Percentiles rank a stretch among this genome's conserved stretches.
Conservation (phyloP, 805 yeast genomes). For the Starmerella vitae region DNA sequence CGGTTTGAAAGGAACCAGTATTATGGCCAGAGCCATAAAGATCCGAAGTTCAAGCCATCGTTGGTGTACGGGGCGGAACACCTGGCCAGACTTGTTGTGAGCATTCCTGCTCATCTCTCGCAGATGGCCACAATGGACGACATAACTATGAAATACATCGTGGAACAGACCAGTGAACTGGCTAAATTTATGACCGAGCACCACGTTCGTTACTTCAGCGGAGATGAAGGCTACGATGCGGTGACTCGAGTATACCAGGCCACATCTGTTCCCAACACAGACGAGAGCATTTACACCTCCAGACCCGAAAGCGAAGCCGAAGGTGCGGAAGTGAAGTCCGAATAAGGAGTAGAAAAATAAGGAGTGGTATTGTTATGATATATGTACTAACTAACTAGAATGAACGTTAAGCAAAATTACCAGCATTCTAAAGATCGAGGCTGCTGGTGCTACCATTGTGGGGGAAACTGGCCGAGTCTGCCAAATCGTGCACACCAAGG, state of each 20-base stretch:
- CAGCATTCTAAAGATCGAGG: no score
- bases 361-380: background rate
- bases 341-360: no score
- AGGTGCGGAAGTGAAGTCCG: no score
- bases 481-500: constrained; percentile 30
- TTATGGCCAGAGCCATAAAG: constrained; percentile 35
- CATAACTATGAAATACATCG: constrained; percentile 46
- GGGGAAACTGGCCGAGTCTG: constrained; percentile 5
- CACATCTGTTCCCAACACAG: constrained; percentile 9
- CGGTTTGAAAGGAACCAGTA: constrained; percentile 68
- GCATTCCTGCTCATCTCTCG: constrained; percentile 71
- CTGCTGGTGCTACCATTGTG: constrained; percentile 1
- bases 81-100: constrained; percentile 57
- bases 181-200: constrained; percentile 40
- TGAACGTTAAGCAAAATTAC: no score
- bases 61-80: constrained; percentile 71
- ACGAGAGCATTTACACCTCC: no score
- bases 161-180: constrained; percentile 42
- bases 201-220: constrained; percentile 27
- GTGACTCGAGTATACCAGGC: constrained; percentile 16
- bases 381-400: background rate
- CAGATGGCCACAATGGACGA: constrained; percentile 62
- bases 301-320: no score
- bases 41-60: constrained; percentile 28
- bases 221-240: constrained; percentile 11